Evolutionary conservation across 129 eudicot species (phyloP).

Genomic region (Calendula officinalis): DNA sequence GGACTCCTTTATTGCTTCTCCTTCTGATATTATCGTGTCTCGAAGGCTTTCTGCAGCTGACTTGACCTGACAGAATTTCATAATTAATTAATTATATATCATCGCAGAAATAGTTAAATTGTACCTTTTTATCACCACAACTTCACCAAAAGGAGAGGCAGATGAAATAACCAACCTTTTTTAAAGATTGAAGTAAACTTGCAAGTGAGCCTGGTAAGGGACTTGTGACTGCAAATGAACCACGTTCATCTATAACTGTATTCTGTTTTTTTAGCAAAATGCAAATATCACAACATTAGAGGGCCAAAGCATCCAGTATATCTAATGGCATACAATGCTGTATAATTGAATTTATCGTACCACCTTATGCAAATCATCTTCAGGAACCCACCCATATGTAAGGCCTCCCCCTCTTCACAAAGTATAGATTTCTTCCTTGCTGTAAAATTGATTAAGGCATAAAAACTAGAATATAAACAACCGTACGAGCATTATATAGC

Average conservation of each 20-base stretch:
- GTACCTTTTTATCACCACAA: slow-evolving; percentile 68
- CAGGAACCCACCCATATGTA: slow-evolving; percentile 75
- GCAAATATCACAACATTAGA: slow-evolving; percentile 11
- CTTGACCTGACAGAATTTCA: slow-evolving; percentile 43
- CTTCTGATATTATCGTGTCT: slow-evolving; percentile 48
- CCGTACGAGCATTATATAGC: background rate
- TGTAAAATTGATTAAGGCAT: slow-evolving; percentile 8
- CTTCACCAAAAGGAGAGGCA: too few relatives aligned
- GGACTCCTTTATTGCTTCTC: slow-evolving; percentile 40
- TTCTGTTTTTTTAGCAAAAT: slow-evolving; percentile 47
- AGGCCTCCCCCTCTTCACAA: slow-evolving; percentile 69
- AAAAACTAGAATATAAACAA: background rate
- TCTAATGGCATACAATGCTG: background rate
- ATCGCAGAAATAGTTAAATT: background rate
- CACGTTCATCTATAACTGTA: slow-evolving; percentile 71
- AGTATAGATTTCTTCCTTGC: slow-evolving; percentile 76
- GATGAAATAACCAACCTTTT: slow-evolving; percentile 90
- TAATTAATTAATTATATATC: background rate
- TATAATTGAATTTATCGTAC: slow-evolving; percentile 29
- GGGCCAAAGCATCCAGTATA: slow-evolving; percentile 4
- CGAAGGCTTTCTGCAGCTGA: slow-evolving; percentile 59
- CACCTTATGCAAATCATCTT: slow-evolving; percentile 70
- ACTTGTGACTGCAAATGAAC: slow-evolving; percentile 73
- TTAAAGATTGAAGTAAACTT: slow-evolving; percentile 46
- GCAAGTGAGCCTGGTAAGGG: slow-evolving; percentile 73